Base-by-base conservation (phyloP, 306 rosid species). In the Trifolium fragiferum region DNA sequence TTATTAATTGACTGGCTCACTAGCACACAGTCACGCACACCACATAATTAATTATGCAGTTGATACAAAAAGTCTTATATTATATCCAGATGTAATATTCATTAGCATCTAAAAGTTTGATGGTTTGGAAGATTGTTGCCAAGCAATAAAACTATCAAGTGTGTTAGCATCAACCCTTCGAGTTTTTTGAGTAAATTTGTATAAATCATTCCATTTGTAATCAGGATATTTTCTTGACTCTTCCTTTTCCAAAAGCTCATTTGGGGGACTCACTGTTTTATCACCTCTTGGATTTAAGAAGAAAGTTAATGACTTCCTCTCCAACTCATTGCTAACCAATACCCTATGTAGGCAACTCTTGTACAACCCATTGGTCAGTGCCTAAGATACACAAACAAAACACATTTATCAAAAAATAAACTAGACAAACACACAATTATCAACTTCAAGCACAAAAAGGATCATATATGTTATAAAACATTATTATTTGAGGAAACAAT, bases 311-410 rank as follows among this genome's bases (percentile, higher is more conserved):
- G 91, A 76, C 27, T 72, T 78, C 70, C 91, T 85, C 50, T 78
- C 84, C 18, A n/a, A 59, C 37, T 78, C 78, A 7, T 67, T 79
- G 74, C 83, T 78, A 51, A 85, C 86, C 78, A 81, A 68, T 35
- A 83, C 86, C 63, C 91, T 83, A 15, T 85, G 89, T 66, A 83
- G 53, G 16, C 86, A 85, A 44, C 91, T 87, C 87, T 87, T 87
- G 82, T 85, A 87, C 27, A 44, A 53, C 19, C 91, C 91, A 49
- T 87, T 85, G 0, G 82, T 64, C 53, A 87, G 16, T 1, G 89
- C 91, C 91, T 85, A 53, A 6, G 0, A 16, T 12, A 63, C 4
- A 4, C 7, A 32, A 6, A 47, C 19, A 63, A 35, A 35, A 58
- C 13, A 19, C 7, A 54, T 7, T 43, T 10, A 15, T 43, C 15